A percentile compares a stretch with the other conserved stretches of the same genome.
Evolutionary conservation across 2,329 filamentous ascomycete genomes (phyloP).

Genomic region (Gnomoniopsis smithogilvyi): DNA sequence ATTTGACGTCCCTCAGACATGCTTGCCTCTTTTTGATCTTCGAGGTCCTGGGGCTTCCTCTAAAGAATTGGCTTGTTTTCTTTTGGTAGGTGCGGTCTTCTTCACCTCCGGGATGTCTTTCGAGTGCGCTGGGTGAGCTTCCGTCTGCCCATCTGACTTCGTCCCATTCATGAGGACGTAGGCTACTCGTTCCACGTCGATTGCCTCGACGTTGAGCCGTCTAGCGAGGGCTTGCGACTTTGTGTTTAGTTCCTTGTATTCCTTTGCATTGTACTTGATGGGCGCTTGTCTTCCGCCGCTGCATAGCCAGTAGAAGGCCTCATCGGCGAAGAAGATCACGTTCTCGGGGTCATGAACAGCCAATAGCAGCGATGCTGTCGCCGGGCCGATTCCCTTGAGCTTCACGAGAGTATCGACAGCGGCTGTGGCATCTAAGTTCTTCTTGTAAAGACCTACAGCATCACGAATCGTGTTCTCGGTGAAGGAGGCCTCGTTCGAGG

Average conservation of each 20-base stretch:
- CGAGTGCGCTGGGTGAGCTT: background rate
- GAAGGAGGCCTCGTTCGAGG: conserved; percentile 53
- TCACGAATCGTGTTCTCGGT: conserved; percentile 47
- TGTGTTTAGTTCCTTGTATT: conserved; percentile 58
- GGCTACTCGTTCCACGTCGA: conserved; percentile 67
- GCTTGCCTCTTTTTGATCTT: conserved; percentile 11
- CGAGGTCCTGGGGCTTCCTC: conserved; percentile 7
- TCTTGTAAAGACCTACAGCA: conserved; percentile 47
- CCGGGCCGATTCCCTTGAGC: conserved; percentile 74
- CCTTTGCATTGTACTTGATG: conserved; percentile 68
- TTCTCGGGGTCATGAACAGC: conserved; percentile 57
- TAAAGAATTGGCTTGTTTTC: conserved; percentile 5
- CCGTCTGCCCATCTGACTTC: background rate
- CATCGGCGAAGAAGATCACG: conserved; percentile 77
- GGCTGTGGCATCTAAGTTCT: conserved; percentile 31
- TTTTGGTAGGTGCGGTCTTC: conserved; percentile 2
- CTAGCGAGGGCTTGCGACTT: conserved; percentile 39
- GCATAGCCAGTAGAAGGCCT: conserved; percentile 71
- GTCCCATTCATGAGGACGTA: conserved; percentile 59
- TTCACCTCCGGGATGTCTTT: conserved; percentile 4
- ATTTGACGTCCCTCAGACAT: background rate
- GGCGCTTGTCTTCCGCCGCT: conserved; percentile 45
- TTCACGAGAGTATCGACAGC: conserved; percentile 53
- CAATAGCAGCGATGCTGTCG: conserved; percentile 73
- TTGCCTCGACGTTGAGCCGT: conserved; percentile 52